Evolutionary conservation across 163 green algal genomes (phyloP), one percentile per base, ranked within the genome.

Genomic region (Picocystis sp.): DNA sequence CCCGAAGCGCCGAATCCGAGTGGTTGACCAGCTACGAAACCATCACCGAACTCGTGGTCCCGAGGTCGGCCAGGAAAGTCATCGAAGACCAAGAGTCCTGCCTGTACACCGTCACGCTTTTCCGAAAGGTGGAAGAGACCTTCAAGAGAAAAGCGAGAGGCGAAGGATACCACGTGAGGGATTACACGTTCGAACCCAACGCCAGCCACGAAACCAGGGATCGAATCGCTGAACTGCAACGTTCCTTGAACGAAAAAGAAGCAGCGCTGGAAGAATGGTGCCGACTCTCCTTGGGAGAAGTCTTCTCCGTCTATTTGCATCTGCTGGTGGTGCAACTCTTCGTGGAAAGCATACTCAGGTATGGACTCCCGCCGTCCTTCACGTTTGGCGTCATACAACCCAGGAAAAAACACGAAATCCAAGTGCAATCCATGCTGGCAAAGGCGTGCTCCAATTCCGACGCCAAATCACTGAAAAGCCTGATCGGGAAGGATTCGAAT

Each of bases 271-370:
- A 83, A 45, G 52, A 79, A 13, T 96, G 87, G 87, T 87, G 74
- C 60, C 51, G 66, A 42, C 77, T 77, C 14, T 79, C 83, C n/a
- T 95, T 87, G 56, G 77, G 82, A 11, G 81, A 94, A 79, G 82
- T 0, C 64, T 2, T 3, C 19, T 23, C 43, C 52, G 35, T 49
- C 12, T 68, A 71, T 55, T 82, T 96, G 60, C 89, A 98, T 67
- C 64, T 94, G 14, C 78, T 66, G 22, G 81, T 81, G 1, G 74
- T 98, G 23, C 75, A 87, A 11, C 61, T 96, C n/a, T 98, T 98
- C 70, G 81, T 90, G 41, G 89, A 98, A 70, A 87, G 72, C 71
- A 93, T 97, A 45, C 67, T 98, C 62, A 76, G 89, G 8, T 98
- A 97, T 65, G 81, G 81, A 38, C 64, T 92, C 42, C 81, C 81